phyloP scores from a whole-genome alignment of 352 stramenopile genomes.

The Hyaloperonospora brassicae region DNA sequence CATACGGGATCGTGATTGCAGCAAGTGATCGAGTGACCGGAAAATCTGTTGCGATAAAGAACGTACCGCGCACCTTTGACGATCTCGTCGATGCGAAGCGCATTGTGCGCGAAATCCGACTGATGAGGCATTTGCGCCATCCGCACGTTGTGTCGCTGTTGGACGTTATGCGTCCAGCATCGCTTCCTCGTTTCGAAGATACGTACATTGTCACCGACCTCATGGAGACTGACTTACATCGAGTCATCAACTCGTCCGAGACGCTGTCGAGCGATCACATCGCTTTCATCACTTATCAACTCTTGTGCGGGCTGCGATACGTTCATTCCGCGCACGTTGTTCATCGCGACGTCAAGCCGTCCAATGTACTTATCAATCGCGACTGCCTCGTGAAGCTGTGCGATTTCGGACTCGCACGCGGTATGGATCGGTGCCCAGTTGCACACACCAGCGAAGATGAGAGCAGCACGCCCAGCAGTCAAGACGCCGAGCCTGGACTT shows the following conservation, averaged over 20 bases:
- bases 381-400: slow-evolving; percentile 87
- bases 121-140: slow-evolving; percentile 72
- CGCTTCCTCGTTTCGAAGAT: slow-evolving; percentile 67
- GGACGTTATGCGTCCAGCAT: slow-evolving; percentile 70
- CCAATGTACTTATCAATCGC: slow-evolving; percentile 93
- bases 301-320: slow-evolving; percentile 71
- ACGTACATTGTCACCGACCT: slow-evolving; percentile 82
- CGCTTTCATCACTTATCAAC: slow-evolving; percentile 78
- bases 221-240: slow-evolving; percentile 76
- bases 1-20: slow-evolving; percentile 75
- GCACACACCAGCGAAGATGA: slow-evolving; percentile 23
- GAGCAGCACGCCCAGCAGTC: slow-evolving; percentile 23
- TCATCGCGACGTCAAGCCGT: slow-evolving; percentile 93
- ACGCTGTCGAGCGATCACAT: slow-evolving; percentile 65
- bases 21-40: slow-evolving; percentile 73
- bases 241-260: slow-evolving; percentile 74
- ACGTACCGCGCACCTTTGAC: slow-evolving; percentile 79
- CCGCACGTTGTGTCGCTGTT: slow-evolving; percentile 65
- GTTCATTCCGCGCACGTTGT: slow-evolving; percentile 84
- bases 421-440: slow-evolving; percentile 38
- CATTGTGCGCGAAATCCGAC: slow-evolving; percentile 76
- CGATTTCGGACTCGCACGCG: slow-evolving; percentile 84
- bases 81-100: slow-evolving; percentile 79
- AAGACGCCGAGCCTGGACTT: slow-evolving; percentile 30
- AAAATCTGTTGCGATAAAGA: slow-evolving; percentile 82